These are phyloP conservation scores for Tricholoma flavovirens DNA, from an alignment of 768 basidiomycete genomes.

Conservation along the genomic window DNA sequence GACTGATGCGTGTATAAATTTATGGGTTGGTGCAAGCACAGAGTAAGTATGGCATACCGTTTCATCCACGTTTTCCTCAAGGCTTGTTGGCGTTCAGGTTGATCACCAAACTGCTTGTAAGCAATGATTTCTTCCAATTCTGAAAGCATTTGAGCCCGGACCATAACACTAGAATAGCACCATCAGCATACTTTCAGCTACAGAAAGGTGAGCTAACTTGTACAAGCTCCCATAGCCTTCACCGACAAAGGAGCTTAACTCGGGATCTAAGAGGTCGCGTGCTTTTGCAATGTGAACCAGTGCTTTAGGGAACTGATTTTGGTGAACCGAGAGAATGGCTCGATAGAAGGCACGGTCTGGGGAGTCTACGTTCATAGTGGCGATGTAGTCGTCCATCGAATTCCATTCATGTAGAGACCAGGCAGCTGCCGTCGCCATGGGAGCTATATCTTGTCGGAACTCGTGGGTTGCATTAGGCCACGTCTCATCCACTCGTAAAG, in stretches of 20 bases:
- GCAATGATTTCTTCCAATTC: slow-evolving; percentile 96
- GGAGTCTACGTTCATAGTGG: slow-evolving; percentile 88
- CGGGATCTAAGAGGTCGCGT: slow-evolving; percentile 86
- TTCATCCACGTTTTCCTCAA: slow-evolving; percentile 98
- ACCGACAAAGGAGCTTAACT: slow-evolving; percentile 85
- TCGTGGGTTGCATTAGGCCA: slow-evolving; percentile 84
- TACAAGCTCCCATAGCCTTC: slow-evolving; percentile 98
- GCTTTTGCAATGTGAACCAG: slow-evolving; percentile 87
- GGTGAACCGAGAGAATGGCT: slow-evolving; percentile 92
- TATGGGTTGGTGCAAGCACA: not conserved
- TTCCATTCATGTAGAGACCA: slow-evolving; percentile 99
- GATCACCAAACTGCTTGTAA: slow-evolving; percentile 92
- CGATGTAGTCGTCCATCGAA: slow-evolving; percentile 95
- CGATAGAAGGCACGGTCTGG: slow-evolving; percentile 94
- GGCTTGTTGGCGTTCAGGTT: slow-evolving; percentile 84
- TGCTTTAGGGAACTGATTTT: slow-evolving; percentile 93
- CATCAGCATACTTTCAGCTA: not conserved
- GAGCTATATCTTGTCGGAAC: slow-evolving; percentile 86
- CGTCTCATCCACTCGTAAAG: slow-evolving; percentile 77
- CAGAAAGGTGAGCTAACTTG: slow-evolving; percentile 51
- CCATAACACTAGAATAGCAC: slow-evolving; percentile 64
- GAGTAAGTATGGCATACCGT: slow-evolving; percentile 42
- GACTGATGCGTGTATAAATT: slow-evolving; percentile 33
- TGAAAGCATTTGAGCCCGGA: slow-evolving; percentile 96
- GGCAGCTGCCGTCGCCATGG: slow-evolving; percentile 94